Base-by-base conservation (phyloP, 768 basidiomycete species). In the Russula brevipes region DNA sequence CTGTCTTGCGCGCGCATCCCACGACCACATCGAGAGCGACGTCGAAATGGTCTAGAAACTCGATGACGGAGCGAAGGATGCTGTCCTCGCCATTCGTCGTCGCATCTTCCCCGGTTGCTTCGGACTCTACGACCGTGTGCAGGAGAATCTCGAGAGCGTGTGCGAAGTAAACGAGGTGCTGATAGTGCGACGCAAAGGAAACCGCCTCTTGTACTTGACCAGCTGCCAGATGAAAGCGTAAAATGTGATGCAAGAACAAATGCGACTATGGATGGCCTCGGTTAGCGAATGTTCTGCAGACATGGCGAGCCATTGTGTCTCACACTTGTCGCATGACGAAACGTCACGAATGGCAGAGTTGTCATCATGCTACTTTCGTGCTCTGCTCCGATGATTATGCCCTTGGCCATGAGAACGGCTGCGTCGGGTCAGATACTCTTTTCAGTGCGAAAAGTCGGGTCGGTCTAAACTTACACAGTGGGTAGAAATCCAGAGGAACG, bases 341-440 rank as follows among this genome's bases (percentile, higher is more conserved):
- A 98, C 77, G 95, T 87, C 14, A 89, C 87, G 72, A 97, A 97
- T 2, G 94, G 85, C 9, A 98, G 76, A 60, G 87, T 89, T 31
- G 80, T 76, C 57, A 91, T 82, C 16, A 87, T 80, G 3, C 85
- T 87, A 3, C 85, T 83, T 73, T 99, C 96, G 61, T 94, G 85
- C 67, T 98, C 95, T 33, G 89, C 91, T 8, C 96, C 96, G 68
- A 98, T 94, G 66, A 99, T 94, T 68, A 99, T 97, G 1, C 95
- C 96, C 72, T 98, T 99, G 74, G 98, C 95, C 94, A 98, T 98
- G 31, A 99, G 81, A 7, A 94, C 94, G 61, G 96, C 96, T 98
- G 69, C 38, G 56, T 12, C 41, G 31, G 5, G 19, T 39, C 19
- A 46, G 12, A 58, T 38, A 24, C 42, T 65, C 42, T 24, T 24